phyloP scores from a whole-genome alignment of 805 yeast species.

The Starmerella davenportii region DNA sequence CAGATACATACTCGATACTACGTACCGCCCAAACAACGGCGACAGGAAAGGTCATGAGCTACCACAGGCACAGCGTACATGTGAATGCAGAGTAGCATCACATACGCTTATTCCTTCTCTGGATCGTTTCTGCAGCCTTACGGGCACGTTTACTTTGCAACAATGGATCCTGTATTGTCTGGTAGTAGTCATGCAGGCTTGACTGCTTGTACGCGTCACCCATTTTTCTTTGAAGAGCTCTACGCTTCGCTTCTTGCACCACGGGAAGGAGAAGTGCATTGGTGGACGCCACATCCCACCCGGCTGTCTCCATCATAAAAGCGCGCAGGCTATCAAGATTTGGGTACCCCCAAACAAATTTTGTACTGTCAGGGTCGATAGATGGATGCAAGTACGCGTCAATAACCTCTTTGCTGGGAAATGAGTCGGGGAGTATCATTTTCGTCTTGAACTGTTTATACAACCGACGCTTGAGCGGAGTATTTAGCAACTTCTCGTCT shows the following conservation, averaged over 20 bases:
- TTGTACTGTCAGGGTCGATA: slow-evolving; percentile 63
- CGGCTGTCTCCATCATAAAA: slow-evolving; percentile 49
- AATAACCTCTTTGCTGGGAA: slow-evolving; percentile 51
- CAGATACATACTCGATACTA: too few relatives aligned
- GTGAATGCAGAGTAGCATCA: too few relatives aligned
- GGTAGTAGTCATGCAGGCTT: slow-evolving; percentile 16
- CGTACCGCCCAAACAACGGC: too few relatives aligned
- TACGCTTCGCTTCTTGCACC: slow-evolving; percentile 50
- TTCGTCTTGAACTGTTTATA: slow-evolving; percentile 43
- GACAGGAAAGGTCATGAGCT: too few relatives aligned
- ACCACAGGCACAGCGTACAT: too few relatives aligned
- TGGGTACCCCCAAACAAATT: slow-evolving; percentile 81
- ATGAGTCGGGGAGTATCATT: slow-evolving; percentile 37
- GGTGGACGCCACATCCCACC: slow-evolving; percentile 61
- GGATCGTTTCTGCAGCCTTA: slow-evolving; percentile 9
- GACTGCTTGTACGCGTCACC: slow-evolving; percentile 11
- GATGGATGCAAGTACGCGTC: slow-evolving; percentile 67
- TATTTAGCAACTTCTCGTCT: slow-evolving; percentile 23
- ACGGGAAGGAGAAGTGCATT: slow-evolving; percentile 78
- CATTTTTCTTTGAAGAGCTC: slow-evolving; percentile 12
- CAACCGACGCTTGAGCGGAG: slow-evolving; percentile 30
- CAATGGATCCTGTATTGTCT: slow-evolving; percentile 15
- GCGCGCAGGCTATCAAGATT: slow-evolving; percentile 61
- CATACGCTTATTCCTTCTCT: too few relatives aligned
- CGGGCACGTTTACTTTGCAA: slow-evolving; percentile 19